Percentiles rank a stretch among this genome's conserved stretches.
These are phyloP conservation scores for Anastatica hierochuntica DNA, from an alignment of 345 rosid species.

Conservation along the genomic window DNA sequence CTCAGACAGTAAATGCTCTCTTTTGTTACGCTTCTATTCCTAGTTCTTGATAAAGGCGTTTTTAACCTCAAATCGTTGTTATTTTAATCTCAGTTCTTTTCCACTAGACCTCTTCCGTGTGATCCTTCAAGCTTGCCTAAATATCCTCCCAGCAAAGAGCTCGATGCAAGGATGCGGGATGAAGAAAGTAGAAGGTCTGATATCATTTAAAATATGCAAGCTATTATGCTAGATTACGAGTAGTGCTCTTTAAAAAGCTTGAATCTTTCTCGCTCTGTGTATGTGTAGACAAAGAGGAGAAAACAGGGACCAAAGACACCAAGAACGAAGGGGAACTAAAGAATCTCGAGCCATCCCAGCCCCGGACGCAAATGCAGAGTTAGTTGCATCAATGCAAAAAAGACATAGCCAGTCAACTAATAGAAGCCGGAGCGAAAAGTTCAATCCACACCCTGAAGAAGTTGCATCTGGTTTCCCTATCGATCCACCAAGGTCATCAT, in stretches of 20 bases:
- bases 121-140: slow-evolving; percentile 90
- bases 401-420: slow-evolving; percentile 62
- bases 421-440: slow-evolving; percentile 94
- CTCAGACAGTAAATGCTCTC: slow-evolving; percentile 3
- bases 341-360: slow-evolving; percentile 95
- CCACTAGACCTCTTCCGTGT: slow-evolving; percentile 80
- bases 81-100: slow-evolving; percentile 51
- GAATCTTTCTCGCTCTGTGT: slow-evolving; percentile 4
- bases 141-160: no score
- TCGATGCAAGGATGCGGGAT: slow-evolving; percentile 90
- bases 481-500: slow-evolving; percentile 88
- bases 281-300: slow-evolving; percentile 66
- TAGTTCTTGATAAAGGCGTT: no score
- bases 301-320: slow-evolving; percentile 65
- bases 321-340: slow-evolving; percentile 62
- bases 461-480: slow-evolving; percentile 98
- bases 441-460: slow-evolving; percentile 94
- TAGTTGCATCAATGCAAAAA: slow-evolving; percentile 79
- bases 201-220: background rate
- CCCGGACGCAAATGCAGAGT: slow-evolving; percentile 93
- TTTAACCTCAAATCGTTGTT: no score
- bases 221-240: background rate
- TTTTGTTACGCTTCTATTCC: slow-evolving; percentile 11
- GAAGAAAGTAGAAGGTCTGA: slow-evolving; percentile 85
- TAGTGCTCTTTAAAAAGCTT: background rate